Evolutionary conservation across 2,329 filamentous ascomycete species (phyloP).

Genomic region (Penicillium corylophilum): DNA sequence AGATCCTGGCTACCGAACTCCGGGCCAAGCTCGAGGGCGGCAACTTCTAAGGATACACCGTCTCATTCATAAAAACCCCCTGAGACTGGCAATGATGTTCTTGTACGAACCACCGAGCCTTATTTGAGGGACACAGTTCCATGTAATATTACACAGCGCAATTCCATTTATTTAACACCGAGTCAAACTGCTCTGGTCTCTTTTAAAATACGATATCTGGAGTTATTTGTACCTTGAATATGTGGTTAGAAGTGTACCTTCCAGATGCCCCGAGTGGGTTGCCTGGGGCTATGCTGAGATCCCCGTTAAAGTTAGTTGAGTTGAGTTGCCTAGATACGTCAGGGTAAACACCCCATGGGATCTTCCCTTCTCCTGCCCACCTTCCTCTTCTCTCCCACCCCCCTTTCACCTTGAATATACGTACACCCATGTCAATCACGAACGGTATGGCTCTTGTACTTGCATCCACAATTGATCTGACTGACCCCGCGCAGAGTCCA

Average conservation of each 20-base stretch:
- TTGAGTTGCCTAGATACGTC: constrained; percentile 6
- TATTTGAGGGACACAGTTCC: constrained; percentile 5
- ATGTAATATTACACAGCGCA: constrained; percentile 27
- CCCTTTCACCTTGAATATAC: constrained; percentile 7
- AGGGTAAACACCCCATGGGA: too few species aligned
- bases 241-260: neutral
- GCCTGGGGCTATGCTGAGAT: neutral
- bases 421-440: constrained; percentile 44
- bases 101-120: constrained; percentile 18
- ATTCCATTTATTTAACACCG: constrained; percentile 11
- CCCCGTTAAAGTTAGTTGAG: constrained; percentile 12
- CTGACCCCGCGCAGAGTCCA: constrained; percentile 54
- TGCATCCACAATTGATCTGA: neutral
- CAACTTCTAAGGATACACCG: constrained; percentile 6
- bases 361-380: constrained; percentile 6
- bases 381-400: constrained; percentile 1
- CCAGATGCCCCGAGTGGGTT: neutral
- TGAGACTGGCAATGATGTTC: constrained; percentile 7
- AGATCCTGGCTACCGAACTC: constrained; percentile 59
- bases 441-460: constrained; percentile 33
- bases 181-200: too few species aligned
- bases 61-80: neutral
- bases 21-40: constrained; percentile 29
- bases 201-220: too few species aligned
- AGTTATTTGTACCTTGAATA: neutral